Evolutionary conservation across 1,284 basidiomycete genomes (phyloP), one percentile per base, ranked within the genome.

Genomic region (Apiotrichum laibachii): DNA sequence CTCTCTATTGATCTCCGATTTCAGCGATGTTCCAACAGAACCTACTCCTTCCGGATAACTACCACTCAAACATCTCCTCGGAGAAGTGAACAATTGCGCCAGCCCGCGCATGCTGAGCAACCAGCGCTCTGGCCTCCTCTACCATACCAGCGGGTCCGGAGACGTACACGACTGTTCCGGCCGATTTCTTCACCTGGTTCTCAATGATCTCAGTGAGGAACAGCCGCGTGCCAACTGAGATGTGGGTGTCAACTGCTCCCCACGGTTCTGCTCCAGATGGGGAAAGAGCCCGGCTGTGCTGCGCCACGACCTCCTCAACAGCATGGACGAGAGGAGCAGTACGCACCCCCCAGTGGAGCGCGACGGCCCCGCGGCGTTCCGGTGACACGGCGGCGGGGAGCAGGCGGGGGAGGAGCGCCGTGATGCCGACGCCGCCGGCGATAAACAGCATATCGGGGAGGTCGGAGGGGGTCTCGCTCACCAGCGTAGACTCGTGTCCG

Each of bases 371-470:
- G 45, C 37, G 37, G 37, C 37, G 37, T 13, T 39, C 37, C 5
- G 37, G 37, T 4, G 37, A 12, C 11, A 3, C 8, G 8, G 19
- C 22, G 10, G 19, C 11, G 11, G 19, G 5, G 21, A 31, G 12
- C 6, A 46, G 45, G 3, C 11, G 19, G 13, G 70, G 67, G 22
- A 72, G 55, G 22, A 68, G 48, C 3, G 66, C 64, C 11, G 70
- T 65, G 22, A 72, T 68, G 16, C 70, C 70, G 21, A 60, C 64
- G 10, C 70, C 70, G 12, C 70, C 70, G 1, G 69, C 69, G 35
- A 69, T 48, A 16, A 71, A 54, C 13, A 69, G 45, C 35, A 66
- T 50, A 49, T 62, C 13, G 7, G 21, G 21, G 12, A 31, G 13
- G 21, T 6, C 16, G 10, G 19, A 49, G 21, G 68, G 65, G 46